phyloP scores from a whole-genome alignment of 768 basidiomycete genomes.

The Auricularia sp. region DNA sequence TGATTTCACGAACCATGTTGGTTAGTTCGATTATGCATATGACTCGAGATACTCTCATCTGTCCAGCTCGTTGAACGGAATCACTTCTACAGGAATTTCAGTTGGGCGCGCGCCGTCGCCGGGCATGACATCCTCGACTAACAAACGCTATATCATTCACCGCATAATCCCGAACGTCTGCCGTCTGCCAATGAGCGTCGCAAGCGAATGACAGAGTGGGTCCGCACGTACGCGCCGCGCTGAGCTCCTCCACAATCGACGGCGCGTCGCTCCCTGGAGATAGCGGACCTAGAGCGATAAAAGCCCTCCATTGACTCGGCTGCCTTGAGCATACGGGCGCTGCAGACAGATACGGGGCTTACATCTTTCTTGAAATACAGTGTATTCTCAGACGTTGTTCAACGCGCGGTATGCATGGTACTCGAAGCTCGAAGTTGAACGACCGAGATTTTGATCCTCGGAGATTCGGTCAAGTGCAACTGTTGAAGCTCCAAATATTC shows the following conservation, averaged over 20 bases:
- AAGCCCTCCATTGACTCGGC: constrained; percentile 78
- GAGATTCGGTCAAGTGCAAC: no score
- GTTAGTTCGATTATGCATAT: no score
- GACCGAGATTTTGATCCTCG: no score
- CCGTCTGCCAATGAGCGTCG: constrained; percentile 13
- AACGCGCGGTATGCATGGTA: no score
- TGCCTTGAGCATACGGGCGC: constrained; percentile 44
- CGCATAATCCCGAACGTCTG: constrained; percentile 11
- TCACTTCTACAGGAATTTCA: no score
- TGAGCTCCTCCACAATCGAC: background rate
- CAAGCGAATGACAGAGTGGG: constrained; percentile 4
- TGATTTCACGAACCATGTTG: no score
- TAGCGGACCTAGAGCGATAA: constrained; percentile 42
- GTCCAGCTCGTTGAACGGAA: no score
- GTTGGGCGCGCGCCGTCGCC: constrained; percentile 25
- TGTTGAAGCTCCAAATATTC: no score
- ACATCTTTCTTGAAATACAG: constrained; percentile 16
- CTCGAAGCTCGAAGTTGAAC: no score
- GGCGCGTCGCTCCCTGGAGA: background rate
- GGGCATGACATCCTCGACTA: constrained; percentile 13
- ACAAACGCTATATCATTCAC: constrained; percentile 10
- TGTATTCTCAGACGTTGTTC: no score
- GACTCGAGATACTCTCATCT: no score
- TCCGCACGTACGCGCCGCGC: constrained; percentile 14
- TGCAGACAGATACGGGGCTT: constrained; percentile 93